Percentiles rank a stretch among this genome's conserved stretches.
These are phyloP conservation scores for Gossypium schwendimanii DNA, from an alignment of 441 rosid genomes.

Conservation along the genomic window DNA sequence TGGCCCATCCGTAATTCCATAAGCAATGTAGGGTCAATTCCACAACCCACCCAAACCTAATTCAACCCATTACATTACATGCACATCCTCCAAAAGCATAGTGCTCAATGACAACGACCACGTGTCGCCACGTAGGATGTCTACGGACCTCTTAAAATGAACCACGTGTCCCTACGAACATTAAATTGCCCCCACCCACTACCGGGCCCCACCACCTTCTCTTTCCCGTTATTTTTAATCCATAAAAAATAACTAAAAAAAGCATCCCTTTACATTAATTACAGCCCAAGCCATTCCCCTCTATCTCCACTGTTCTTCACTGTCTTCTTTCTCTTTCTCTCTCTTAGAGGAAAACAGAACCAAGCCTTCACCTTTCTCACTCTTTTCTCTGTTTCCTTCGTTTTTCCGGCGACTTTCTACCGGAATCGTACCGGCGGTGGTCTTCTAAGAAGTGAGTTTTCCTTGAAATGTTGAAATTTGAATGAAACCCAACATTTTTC, in stretches of 20 bases:
- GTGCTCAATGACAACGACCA: neutral
- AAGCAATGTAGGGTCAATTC: neutral
- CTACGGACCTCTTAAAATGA: neutral
- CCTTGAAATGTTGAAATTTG: neutral
- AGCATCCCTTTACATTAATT: slow-evolving; percentile 13
- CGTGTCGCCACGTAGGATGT: slow-evolving; percentile 27
- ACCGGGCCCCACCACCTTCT: slow-evolving; percentile 6
- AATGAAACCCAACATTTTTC: neutral
- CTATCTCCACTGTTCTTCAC: neutral
- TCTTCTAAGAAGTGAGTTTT: neutral
- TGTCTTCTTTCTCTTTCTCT: neutral
- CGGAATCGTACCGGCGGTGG: slow-evolving; percentile 10
- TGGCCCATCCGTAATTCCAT: neutral
- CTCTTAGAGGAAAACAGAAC: neutral
- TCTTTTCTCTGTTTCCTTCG: neutral
- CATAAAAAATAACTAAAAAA: neutral
- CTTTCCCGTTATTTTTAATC: slow-evolving; percentile 26
- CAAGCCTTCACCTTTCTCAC: neutral
- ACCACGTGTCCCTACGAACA: slow-evolving; percentile 20
- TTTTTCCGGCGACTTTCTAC: slow-evolving; percentile 5
- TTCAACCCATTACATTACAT: neutral
- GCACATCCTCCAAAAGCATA: slow-evolving; percentile 14
- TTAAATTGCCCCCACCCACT: slow-evolving; percentile 24
- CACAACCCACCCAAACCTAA: neutral
- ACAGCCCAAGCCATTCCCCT: neutral